Evolutionary conservation across 2,329 filamentous ascomycete genomes (phyloP).

Genomic region (Fusarium tjaetaba): DNA sequence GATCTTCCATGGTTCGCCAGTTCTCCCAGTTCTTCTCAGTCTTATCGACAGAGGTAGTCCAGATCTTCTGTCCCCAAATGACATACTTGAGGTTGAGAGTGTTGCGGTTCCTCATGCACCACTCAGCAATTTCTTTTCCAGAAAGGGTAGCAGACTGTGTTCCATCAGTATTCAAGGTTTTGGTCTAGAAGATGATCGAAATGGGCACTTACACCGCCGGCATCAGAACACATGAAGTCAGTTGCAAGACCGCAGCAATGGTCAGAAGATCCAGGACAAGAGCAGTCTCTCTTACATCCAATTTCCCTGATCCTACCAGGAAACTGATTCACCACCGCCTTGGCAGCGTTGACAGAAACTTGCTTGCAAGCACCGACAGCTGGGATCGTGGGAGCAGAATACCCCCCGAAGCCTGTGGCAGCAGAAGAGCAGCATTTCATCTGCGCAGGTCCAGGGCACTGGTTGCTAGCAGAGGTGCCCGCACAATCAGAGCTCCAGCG

Average conservation of each 20-base stretch:
- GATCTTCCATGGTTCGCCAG: conserved; percentile 57
- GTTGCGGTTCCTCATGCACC: conserved; percentile 57
- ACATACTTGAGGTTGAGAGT: conserved; percentile 58
- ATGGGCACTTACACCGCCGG: conserved; percentile 49
- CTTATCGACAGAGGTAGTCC: conserved; percentile 50
- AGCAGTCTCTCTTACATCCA: conserved; percentile 47
- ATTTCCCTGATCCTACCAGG: conserved; percentile 50
- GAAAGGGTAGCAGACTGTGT: conserved; percentile 49
- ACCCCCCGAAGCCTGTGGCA: conserved; percentile 49
- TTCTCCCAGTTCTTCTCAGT: conserved; percentile 51
- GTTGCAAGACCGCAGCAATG: conserved; percentile 53
- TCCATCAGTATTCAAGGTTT: neutral
- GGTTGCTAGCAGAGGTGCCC: conserved; percentile 43
- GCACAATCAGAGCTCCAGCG: conserved; percentile 52
- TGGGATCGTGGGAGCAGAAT: conserved; percentile 48
- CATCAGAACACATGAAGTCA: conserved; percentile 53
- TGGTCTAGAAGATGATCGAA: neutral
- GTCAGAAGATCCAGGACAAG: conserved; percentile 47
- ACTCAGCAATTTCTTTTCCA: conserved; percentile 58
- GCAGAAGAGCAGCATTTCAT: conserved; percentile 53
- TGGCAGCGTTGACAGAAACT: conserved; percentile 49
- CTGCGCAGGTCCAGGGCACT: conserved; percentile 52
- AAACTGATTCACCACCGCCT: conserved; percentile 49
- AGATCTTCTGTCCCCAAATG: conserved; percentile 62
- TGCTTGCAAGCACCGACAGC: conserved; percentile 49